A percentile compares a stretch with the other conserved stretches of the same genome.
These are phyloP conservation scores for Peronospora belbahrii DNA, from an alignment of 352 stramenopile genomes.

Conservation along the genomic window DNA sequence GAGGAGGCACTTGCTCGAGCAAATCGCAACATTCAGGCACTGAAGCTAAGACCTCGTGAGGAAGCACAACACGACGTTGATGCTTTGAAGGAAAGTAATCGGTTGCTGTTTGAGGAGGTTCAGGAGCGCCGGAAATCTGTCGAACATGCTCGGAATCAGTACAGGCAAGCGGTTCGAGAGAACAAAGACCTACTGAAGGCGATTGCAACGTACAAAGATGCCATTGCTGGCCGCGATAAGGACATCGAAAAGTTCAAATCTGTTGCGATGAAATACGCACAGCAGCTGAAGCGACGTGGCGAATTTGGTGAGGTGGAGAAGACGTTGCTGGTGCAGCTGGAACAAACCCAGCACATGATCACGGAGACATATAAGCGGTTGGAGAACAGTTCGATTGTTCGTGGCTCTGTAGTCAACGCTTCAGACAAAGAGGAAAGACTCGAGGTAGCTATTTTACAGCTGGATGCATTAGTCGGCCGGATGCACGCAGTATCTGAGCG, in stretches of 20 bases:
- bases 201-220: constrained; percentile 59
- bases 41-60: constrained; percentile 16
- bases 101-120: constrained; percentile 49
- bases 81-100: constrained; percentile 60
- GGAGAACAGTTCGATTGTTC: constrained; percentile 44
- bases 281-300: constrained; percentile 43
- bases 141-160: constrained; percentile 53
- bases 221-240: constrained; percentile 47
- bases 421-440: constrained; percentile 11
- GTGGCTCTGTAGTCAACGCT: constrained; percentile 6
- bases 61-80: constrained; percentile 27
- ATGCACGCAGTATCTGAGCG: constrained; percentile 49
- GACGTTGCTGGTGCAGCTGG: constrained; percentile 59
- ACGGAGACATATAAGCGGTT: constrained; percentile 66
- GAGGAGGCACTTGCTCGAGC: constrained; percentile 31
- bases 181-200: constrained; percentile 62
- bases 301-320: constrained; percentile 66
- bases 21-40: constrained; percentile 24
- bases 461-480: constrained; percentile 50
- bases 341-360: constrained; percentile 77
- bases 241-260: constrained; percentile 62
- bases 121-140: constrained; percentile 43
- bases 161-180: constrained; percentile 41
- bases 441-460: constrained; percentile 28
- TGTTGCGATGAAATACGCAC: constrained; percentile 34